Base-by-base conservation (phyloP, 768 basidiomycete species). In the Termitomyces bulborhizus region DNA sequence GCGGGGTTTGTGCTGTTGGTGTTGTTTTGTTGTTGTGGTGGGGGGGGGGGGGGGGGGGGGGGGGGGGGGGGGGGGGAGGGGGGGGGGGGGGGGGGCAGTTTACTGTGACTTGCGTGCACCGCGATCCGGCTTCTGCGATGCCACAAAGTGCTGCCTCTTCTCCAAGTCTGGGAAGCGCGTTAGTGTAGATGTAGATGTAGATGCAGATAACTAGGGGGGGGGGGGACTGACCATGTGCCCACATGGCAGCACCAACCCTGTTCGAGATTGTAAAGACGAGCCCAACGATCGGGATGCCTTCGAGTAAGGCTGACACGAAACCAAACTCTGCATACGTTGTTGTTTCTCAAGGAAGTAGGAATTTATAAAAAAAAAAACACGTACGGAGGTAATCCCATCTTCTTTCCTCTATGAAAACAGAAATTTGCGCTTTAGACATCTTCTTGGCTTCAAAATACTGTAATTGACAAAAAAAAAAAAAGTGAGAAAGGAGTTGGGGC, bases 191-290 rank as follows among this genome's bases (percentile, higher is more conserved):
- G 27, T n/a, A 42, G 21, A 54, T 32, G 12, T 21, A 36, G 16
- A 46, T 29, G 18, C 40, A 16, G 24, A 12, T 24, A 13, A 13
- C 41, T 15, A 43, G 31, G 27, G 31, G 26, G n/a, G n/a, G 40
- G 21, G 21, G 21, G 21, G 21, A 68, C 71, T 21, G 45, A 89
- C 87, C 89, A 59, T 86, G 83, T 4, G 90, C 88, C 88, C 93
- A 97, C 94, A 97, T 96, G 1, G 93, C 93, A 2, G 91, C 94
- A 6, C 93, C 93, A 26, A 96, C 81, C 6, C 91, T 78, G 66
- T 96, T 95, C 0, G 91, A 93, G 16, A 96, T 75, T 1, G 85
- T 85, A 66, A 96, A 92, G 9, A 88, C 69, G 4, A 96, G 71
- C 0, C 94, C 94, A 3, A 93, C 63, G 55, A 97, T 78, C 0